phyloP scores from a whole-genome alignment of 768 basidiomycete genomes.

The Rhodotorula sphaerocarpa region DNA sequence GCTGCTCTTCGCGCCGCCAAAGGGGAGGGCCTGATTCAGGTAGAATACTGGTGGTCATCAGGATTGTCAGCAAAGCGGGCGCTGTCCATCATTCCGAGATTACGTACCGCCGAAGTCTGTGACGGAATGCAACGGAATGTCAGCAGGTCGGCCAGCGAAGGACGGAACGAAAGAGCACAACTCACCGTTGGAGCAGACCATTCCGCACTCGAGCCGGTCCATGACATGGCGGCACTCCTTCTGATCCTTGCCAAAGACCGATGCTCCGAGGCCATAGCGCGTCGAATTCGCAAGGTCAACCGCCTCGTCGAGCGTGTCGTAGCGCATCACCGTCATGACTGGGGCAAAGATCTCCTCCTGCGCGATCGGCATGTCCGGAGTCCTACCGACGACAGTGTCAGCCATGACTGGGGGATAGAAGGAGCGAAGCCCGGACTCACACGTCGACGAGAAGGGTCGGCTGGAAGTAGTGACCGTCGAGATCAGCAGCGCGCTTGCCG shows the following conservation, averaged over 20 bases:
- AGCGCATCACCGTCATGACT: conserved; percentile 74
- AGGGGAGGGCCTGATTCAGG: conserved; percentile 80
- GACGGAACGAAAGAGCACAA: conserved; percentile 54
- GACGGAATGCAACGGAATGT: conserved; percentile 1
- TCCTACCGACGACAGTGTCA: background rate
- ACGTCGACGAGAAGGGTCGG: conserved; percentile 83
- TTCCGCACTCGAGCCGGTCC: conserved; percentile 75
- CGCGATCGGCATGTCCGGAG: conserved; percentile 30
- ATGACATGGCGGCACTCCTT: conserved; percentile 71
- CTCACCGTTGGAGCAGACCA: conserved; percentile 96
- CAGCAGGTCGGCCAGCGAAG: conserved; percentile 48
- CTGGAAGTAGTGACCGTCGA: conserved; percentile 72
- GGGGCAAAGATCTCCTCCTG: conserved; percentile 60
- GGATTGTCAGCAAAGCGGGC: background rate
- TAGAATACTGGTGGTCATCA: conserved; percentile 33
- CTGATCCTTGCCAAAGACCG: conserved; percentile 84
- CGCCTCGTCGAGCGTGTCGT: conserved; percentile 74
- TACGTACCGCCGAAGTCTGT: conserved; percentile 29
- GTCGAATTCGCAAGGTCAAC: conserved; percentile 81
- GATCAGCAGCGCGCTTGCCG: conserved; percentile 55
- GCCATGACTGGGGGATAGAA: background rate
- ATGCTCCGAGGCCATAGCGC: conserved; percentile 81
- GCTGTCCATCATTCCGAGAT: background rate
- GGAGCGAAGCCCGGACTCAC: background rate
- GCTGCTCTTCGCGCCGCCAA: conserved; percentile 82